Conservation (phyloP, 805 yeast species). For the Debaryomyces hansenii region DNA sequence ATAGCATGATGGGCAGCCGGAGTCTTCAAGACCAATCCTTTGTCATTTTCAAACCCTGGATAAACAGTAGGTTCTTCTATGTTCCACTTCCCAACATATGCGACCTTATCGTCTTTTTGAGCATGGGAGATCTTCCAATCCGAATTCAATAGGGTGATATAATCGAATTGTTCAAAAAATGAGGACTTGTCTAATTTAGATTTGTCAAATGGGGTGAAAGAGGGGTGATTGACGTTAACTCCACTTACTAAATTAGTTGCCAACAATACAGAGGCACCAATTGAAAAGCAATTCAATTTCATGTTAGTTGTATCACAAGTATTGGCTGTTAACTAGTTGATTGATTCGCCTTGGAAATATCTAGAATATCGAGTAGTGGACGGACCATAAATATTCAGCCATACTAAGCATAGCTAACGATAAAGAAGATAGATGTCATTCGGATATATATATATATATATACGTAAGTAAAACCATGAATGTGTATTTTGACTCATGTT, state of each 20-base stretch:
- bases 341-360: neutral
- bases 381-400: no score
- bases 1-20: conserved; percentile 85
- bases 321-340: neutral
- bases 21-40: conserved; percentile 73
- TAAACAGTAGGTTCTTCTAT: conserved; percentile 52
- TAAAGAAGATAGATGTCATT: no score
- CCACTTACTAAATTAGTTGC: neutral
- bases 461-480: neutral
- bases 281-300: neutral
- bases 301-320: neutral
- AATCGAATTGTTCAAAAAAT: conserved; percentile 64
- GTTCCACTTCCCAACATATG: conserved; percentile 75
- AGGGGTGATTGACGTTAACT: neutral
- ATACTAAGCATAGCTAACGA: no score
- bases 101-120: conserved; percentile 49
- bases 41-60: conserved; percentile 65
- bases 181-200: conserved; percentile 40
- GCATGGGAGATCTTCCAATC: conserved; percentile 56
- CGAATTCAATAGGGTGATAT: conserved; percentile 21
- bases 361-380: no score
- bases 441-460: neutral
- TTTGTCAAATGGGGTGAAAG: conserved; percentile 36
- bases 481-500: neutral
- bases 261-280: neutral